Evolutionary conservation across 2,329 filamentous ascomycete genomes (phyloP), one percentile per base, ranked within the genome.

Genomic region (Fusarium sarcochroum): DNA sequence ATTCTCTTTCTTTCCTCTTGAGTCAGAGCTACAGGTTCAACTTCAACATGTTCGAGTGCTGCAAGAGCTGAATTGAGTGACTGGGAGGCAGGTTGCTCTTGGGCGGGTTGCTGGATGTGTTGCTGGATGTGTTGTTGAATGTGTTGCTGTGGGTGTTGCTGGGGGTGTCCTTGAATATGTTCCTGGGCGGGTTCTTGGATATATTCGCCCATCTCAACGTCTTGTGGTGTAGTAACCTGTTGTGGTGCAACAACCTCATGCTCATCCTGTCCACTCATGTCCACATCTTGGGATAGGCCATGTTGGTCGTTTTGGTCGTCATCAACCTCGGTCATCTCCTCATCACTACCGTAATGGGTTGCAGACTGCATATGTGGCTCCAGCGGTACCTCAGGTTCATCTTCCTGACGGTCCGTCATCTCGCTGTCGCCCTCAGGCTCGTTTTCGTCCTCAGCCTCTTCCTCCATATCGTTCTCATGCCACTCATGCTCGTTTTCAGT

Each of bases 161-260:
- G 35, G 17, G 17, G 8, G 15, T n/a, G 35, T n/a, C 27, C 32
- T 7, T 44, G 41, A 8, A 11, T 10, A 5, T 17, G 8, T 10
- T 44, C 15, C 15, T 25, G 21, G 14, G 9, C 8, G 9, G 8
- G 41, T 21, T 25, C 41, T n/a, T n/a, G 41, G 13, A n/a, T 8
- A 34, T 38, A 38, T 14, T 57, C 60, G 27, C 11, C 40, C 60
- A 65, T 65, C n/a, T 20, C 32, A 37, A 48, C 17, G 9, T 64
- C 58, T n/a, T 6, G 3, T 30, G 27, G 13, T 30, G 10, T 30
- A 30, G 27, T 3, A 30, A 11, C 27, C 10, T 3, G 20, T 21
- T 41, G 18, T 15, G 35, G 14, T 37, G 10, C 23, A 13, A 13
- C 4, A 11, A 17, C 17, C 5, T 17, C 17, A 8, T 48, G 11